Evolutionary conservation across 768 basidiomycete genomes (phyloP).

Genomic region (Multifurca ochricompacta): DNA sequence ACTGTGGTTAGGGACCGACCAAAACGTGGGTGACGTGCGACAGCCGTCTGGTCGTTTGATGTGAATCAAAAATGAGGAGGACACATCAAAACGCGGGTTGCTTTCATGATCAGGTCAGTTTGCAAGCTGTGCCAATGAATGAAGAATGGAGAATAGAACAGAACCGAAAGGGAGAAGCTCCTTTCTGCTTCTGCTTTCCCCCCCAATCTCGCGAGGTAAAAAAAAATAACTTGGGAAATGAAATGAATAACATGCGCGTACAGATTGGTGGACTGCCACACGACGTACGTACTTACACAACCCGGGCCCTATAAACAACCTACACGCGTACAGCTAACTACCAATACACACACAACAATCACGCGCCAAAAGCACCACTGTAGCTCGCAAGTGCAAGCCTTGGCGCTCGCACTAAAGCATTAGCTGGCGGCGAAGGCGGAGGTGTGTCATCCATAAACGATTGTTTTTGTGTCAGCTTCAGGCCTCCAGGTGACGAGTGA

Average conservation of each 20-base stretch:
- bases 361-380: conserved; percentile 15
- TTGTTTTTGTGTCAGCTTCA: background rate
- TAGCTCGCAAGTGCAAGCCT: conserved; percentile 12
- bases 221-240: too few relatives aligned
- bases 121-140: conserved; percentile 16
- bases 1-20: background rate
- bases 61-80: conserved; percentile 7
- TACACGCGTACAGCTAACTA: conserved; percentile 15
- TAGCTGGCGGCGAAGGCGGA: conserved; percentile 11
- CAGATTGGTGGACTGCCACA: conserved; percentile 17
- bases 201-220: conserved; percentile 2
- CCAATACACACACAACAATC: conserved; percentile 14
- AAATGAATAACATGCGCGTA: conserved; percentile 20
- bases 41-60: conserved; percentile 10
- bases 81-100: conserved; percentile 14
- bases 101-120: conserved; percentile 15
- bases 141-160: too few relatives aligned
- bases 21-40: conserved; percentile 16
- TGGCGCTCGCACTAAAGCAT: conserved; percentile 2
- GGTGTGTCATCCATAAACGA: conserved; percentile 1
- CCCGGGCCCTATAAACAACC: conserved; percentile 11
- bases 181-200: too few relatives aligned
- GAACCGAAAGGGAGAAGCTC: conserved; percentile 9
- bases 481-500: conserved; percentile 14
- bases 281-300: conserved; percentile 7